Base-by-base conservation (phyloP, 352 stramenopile genomes). In the Salisapilia sapeloensis region DNA sequence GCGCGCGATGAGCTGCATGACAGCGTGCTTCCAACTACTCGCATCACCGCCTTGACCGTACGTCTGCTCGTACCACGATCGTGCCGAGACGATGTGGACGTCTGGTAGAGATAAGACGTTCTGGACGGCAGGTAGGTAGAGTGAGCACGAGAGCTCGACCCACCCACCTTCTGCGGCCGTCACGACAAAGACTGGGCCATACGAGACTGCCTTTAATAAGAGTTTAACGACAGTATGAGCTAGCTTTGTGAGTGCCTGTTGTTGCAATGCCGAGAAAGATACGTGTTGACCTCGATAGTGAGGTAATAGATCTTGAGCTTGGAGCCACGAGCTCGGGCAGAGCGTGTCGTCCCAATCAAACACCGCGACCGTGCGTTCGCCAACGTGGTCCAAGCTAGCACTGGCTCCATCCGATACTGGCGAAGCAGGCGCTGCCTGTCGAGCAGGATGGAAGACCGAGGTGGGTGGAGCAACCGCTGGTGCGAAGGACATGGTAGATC, bases 341-440 rank as follows among this genome's bases (percentile, higher is more conserved):
- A 90, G 55, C 44, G 74, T 90, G 59, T 90, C 74, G 46, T 90
- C 74, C 74, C 74, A 90, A 45, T 90, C 74, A 31, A 90, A 90
- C 24, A 90, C 74, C 3, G 82, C 70, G 17, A 90, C 70, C 9
- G 74, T 90, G 31, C 70, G 67, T 38, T 86, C 71, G 30, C 59
- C 57, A n/a, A 78, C 46, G n/a, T n/a, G n/a, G n/a, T n/a, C n/a
- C n/a, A n/a, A n/a, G n/a, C n/a, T n/a, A n/a, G n/a, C n/a, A n/a
- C n/a, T n/a, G n/a, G n/a, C n/a, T n/a, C n/a, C n/a, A n/a, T n/a
- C n/a, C n/a, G n/a, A n/a, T n/a, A n/a, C n/a, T n/a, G n/a, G n/a
- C n/a, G n/a, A n/a, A n/a, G n/a, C n/a, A n/a, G n/a, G n/a, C n/a
- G n/a, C n/a, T n/a, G n/a, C n/a, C n/a, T n/a, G n/a, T n/a, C n/a